Evolutionary conservation across 768 basidiomycete species (phyloP), one percentile per base, ranked within the genome.

Genomic region (Lactarius sanguifluus): DNA sequence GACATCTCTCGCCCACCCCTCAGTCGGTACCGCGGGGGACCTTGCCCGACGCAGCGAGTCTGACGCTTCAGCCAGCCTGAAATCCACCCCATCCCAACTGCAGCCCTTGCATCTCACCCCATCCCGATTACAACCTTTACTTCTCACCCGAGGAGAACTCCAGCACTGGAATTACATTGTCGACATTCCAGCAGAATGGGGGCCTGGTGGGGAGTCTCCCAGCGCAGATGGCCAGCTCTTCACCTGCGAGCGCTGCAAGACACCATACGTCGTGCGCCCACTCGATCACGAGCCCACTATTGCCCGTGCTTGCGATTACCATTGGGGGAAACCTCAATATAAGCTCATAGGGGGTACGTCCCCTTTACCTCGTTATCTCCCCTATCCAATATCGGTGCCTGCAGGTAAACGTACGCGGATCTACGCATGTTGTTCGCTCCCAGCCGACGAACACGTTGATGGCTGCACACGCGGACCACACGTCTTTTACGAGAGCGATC

Each of bases 401-500:
- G 3, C 76, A 91, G 90, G 89, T 50, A 85, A 94, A 74, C 86
- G 82, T 71, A 78, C 84, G 54, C 84, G 91, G 38, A 74, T 87
- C 36, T 92, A 86, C 71, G 85, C 81, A n/a, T 97, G 94, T 73
- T 97, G 94, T 73, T 87, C 85, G n/a, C 79, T 80, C 59, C 78
- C 82, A 16, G 81, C 83, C 18, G 78, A 79, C 12, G 82, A 87
- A 30, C 79, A 81, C 41, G 83, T 83, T 65, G 66, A 67, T 16
- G 92, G 91, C 0, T 97, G 94, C 72, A 80, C 85, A 13, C 81
- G 81, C 59, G 94, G 95, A 1, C 86, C 87, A 3, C 97, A 99
- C 75, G 93, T 98, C 20, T 98, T 98, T 75, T 91, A 90, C 71
- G 95, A 98, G 75, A 81, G 81, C 0, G 81, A 86, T 30, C 76